Percentiles rank a stretch among this genome's conserved stretches.
Evolutionary conservation across 768 basidiomycete species (phyloP).

Genomic region (Agrocybe praecox): DNA sequence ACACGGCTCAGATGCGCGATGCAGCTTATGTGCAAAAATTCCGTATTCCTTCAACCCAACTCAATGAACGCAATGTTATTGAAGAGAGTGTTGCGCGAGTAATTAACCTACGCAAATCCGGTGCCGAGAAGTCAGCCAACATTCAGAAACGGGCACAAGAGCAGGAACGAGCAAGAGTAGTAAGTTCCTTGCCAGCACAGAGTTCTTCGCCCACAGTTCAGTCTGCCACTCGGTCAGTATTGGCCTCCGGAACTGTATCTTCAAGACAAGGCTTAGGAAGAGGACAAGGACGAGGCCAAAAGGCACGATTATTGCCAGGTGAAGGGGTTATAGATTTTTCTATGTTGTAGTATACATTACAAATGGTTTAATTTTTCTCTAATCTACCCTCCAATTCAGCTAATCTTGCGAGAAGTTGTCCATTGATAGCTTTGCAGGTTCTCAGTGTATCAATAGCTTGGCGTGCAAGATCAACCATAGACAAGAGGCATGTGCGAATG

Average conservation of each 20-base stretch:
- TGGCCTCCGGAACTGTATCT: not conserved
- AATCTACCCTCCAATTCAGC: no score
- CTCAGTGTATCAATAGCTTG: no score
- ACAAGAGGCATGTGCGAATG: no score
- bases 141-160: not conserved
- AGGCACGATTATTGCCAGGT: not conserved
- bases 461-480: no score
- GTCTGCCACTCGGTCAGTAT: no score
- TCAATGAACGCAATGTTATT: not conserved
- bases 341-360: not conserved
- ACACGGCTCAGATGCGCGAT: constrained; percentile 28
- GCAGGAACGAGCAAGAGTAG: no score
- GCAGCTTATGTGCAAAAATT: constrained; percentile 20
- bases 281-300: not conserved
- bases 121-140: not conserved
- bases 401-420: no score
- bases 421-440: no score
- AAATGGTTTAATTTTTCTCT: no score
- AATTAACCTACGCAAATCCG: not conserved
- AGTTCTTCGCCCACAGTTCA: no score
- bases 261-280: not conserved
- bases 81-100: not conserved
- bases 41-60: not conserved
- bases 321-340: not conserved
- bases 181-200: no score